Evolutionary conservation across 441 rosid genomes (phyloP).

Genomic region (Theobroma grandiflorum): DNA sequence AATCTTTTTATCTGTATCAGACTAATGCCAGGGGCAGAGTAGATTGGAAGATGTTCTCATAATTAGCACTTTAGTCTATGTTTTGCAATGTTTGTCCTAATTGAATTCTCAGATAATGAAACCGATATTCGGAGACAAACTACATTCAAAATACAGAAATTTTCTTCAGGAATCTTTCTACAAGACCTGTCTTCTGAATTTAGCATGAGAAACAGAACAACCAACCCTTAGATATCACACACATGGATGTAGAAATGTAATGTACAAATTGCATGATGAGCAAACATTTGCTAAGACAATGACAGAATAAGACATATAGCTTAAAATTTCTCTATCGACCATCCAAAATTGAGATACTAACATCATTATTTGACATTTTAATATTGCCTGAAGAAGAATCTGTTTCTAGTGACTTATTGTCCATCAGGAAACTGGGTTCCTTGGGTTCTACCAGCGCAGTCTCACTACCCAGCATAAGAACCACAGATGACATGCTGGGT

Average conservation of each 20-base stretch:
- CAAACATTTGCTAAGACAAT: neutral
- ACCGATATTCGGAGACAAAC: no score
- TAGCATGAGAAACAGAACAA: neutral
- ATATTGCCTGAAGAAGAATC: neutral
- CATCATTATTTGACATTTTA: neutral
- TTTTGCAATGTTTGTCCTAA: no score
- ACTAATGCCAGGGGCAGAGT: no score
- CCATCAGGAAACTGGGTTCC: neutral
- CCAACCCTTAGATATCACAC: neutral
- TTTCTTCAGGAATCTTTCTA: neutral
- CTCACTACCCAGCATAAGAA: constrained; percentile 52
- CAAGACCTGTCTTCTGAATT: neutral
- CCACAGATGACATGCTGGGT: constrained; percentile 60
- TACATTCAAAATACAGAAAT: neutral
- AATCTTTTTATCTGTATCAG: no score
- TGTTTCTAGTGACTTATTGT: neutral
- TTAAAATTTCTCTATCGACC: neutral
- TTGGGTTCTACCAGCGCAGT: neutral
- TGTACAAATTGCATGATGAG: neutral
- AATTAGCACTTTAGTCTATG: no score
- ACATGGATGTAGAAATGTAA: neutral
- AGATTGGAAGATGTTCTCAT: no score
- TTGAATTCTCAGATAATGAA: no score
- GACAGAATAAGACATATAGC: neutral
- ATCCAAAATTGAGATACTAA: neutral